Conservation (phyloP, 2,329 filamentous ascomycete genomes). For the Penicillium digitatum region DNA sequence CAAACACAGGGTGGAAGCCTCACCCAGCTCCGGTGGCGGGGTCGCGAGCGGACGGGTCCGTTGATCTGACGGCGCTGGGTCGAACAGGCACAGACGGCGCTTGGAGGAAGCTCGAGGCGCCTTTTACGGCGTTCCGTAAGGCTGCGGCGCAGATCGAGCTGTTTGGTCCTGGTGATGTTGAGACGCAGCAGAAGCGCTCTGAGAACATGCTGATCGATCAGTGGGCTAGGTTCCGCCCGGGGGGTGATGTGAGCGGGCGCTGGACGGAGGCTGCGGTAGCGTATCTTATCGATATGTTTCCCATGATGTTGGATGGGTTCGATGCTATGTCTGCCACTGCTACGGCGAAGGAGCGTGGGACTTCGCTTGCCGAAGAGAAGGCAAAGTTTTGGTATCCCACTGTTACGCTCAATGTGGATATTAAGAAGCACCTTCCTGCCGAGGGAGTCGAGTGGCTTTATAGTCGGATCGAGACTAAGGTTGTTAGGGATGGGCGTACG, state of each 20-base stretch:
- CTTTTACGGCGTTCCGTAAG: slow-evolving; percentile 42
- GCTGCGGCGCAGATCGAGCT: slow-evolving; percentile 52
- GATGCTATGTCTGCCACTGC: slow-evolving; percentile 31
- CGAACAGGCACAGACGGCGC: slow-evolving; percentile 25
- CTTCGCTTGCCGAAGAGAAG: slow-evolving; percentile 23
- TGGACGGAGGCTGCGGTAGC: slow-evolving; percentile 64
- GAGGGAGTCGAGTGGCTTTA: slow-evolving; percentile 71
- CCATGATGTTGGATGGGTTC: slow-evolving; percentile 58
- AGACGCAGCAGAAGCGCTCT: slow-evolving; percentile 13
- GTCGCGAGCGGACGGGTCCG: slow-evolving; percentile 31
- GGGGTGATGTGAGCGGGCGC: slow-evolving; percentile 42
- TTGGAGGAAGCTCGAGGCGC: slow-evolving; percentile 25
- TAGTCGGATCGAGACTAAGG: slow-evolving; percentile 61
- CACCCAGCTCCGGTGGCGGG: slow-evolving; percentile 43
- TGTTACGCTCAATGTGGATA: slow-evolving; percentile 67
- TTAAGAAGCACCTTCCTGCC: slow-evolving; percentile 67
- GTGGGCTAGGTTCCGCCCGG: slow-evolving; percentile 62
- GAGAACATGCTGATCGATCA: slow-evolving; percentile 50
- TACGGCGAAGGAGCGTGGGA: slow-evolving; percentile 28
- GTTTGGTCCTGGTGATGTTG: slow-evolving; percentile 36
- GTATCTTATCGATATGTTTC: slow-evolving; percentile 66
- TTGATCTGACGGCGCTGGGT: slow-evolving; percentile 23
- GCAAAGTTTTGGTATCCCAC: slow-evolving; percentile 70
- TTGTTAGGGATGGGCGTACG: slow-evolving; percentile 66
- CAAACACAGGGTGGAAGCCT: slow-evolving; percentile 53